phyloP scores from a whole-genome alignment of 78 protist species.

The Dictyostelium capitatum region DNA sequence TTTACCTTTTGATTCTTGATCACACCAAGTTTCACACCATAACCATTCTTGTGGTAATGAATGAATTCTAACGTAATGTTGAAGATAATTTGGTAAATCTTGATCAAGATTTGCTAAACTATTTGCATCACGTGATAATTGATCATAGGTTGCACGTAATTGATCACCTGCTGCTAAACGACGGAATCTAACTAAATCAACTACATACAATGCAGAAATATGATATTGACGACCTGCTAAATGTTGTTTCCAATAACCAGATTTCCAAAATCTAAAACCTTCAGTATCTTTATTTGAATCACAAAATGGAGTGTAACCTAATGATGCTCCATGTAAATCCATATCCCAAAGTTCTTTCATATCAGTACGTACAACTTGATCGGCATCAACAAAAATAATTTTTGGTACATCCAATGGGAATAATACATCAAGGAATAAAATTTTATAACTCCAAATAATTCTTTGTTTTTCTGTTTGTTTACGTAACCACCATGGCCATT shows the following conservation, averaged over 20 bases:
- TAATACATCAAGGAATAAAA: conserved; percentile 99
- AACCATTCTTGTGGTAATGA: conserved; percentile 99
- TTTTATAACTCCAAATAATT: conserved; percentile 98
- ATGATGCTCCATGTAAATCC: conserved; percentile 91
- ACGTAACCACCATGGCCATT: conserved; percentile 98
- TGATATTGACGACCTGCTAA: conserved; percentile 95
- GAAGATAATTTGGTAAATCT: conserved; percentile 99
- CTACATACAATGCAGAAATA: conserved; percentile 98
- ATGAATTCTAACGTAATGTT: conserved; percentile 92
- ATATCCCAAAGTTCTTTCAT: conserved; percentile 94
- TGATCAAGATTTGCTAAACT: conserved; percentile 92
- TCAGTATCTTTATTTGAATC: conserved; percentile 87
- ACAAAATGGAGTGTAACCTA: conserved; percentile 98
- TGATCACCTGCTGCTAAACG: conserved; percentile 94
- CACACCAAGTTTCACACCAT: conserved; percentile 99
- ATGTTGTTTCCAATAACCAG: conserved; percentile 95
- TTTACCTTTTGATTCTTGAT: conserved; percentile 65
- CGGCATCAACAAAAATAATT: conserved; percentile 97
- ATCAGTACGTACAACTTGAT: conserved; percentile 97
- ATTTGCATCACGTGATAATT: conserved; percentile 86
- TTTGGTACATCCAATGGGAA: conserved; percentile 95
- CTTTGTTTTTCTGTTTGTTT: conserved; percentile 97
- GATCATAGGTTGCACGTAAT: conserved; percentile 92
- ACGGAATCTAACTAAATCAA: conserved; percentile 96
- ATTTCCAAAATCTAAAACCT: conserved; percentile 98